Conservation (phyloP, 495 filamentous ascomycete species). For the Penicillium macrosclerotiorum region DNA sequence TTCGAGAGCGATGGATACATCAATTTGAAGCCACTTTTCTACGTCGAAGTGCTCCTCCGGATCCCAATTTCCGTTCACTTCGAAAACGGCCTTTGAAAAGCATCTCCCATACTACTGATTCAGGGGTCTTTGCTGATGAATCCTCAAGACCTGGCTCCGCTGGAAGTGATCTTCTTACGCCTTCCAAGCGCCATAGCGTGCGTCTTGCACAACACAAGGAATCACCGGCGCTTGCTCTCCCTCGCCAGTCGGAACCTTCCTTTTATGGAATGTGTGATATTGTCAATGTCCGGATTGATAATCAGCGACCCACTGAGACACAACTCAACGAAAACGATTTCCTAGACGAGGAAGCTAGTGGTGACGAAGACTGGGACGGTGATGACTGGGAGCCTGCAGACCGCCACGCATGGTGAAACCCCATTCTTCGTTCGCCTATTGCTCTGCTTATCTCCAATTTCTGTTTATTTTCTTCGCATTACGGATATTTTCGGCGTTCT, state of each 20-base stretch:
- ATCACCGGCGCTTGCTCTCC: not conserved
- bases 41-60: slow-evolving; percentile 51
- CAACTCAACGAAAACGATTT: slow-evolving; percentile 78
- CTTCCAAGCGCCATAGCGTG: slow-evolving; percentile 41
- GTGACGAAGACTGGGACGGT: slow-evolving; percentile 79
- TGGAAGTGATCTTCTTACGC: slow-evolving; percentile 17
- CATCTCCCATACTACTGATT: not conserved
- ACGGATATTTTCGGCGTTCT: not conserved
- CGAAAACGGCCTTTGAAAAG: slow-evolving; percentile 9
- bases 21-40: slow-evolving; percentile 65
- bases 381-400: slow-evolving; percentile 25
- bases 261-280: slow-evolving; percentile 77
- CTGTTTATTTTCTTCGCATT: not conserved
- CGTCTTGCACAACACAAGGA: slow-evolving; percentile 35
- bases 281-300: slow-evolving; percentile 80
- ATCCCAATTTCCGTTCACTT: slow-evolving; percentile 29
- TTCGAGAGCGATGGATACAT: slow-evolving; percentile 70
- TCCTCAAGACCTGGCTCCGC: slow-evolving; percentile 4
- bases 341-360: slow-evolving; percentile 64
- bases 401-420: slow-evolving; percentile 28
- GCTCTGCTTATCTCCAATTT: not conserved
- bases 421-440: not conserved
- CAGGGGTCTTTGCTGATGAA: not conserved
- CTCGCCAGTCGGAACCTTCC: slow-evolving; percentile 2
- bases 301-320: slow-evolving; percentile 71